These are phyloP conservation scores for Penstemon eatonii DNA, from an alignment of 257 asterid species.

Conservation along the genomic window DNA sequence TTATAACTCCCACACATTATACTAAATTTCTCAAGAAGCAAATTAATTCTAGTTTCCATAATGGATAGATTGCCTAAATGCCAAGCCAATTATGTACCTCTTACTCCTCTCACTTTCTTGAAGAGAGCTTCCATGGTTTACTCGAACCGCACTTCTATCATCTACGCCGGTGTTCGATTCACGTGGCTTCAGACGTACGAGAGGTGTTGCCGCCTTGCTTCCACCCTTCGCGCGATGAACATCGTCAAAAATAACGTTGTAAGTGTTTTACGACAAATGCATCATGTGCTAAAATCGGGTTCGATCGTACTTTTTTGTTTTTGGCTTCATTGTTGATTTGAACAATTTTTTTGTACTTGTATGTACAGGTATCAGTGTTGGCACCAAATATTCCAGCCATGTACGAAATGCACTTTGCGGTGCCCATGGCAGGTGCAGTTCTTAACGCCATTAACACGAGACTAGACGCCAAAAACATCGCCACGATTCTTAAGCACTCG, in stretches of 20 bases:
- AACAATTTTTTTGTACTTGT: background rate
- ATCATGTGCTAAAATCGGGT: background rate
- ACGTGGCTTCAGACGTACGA: conserved; percentile 71
- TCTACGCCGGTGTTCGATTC: conserved; percentile 50
- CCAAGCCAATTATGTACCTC: conserved; percentile 70
- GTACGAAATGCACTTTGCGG: conserved; percentile 91
- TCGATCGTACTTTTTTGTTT: too few species aligned
- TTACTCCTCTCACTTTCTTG: conserved; percentile 71
- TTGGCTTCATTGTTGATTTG: too few species aligned
- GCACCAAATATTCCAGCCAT: conserved; percentile 87
- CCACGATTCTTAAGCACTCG: conserved; percentile 66
- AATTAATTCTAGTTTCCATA: background rate
- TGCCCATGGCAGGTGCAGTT: conserved; percentile 96
- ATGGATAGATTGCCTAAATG: conserved; percentile 67
- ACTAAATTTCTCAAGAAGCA: background rate
- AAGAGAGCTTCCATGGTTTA: conserved; percentile 64
- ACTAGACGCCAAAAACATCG: conserved; percentile 58
- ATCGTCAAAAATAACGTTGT: conserved; percentile 62
- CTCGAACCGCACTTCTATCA: conserved; percentile 54
- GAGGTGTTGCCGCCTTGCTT: conserved; percentile 77
- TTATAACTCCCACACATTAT: too few species aligned
- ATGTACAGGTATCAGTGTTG: conserved; percentile 68
- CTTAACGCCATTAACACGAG: conserved; percentile 78
- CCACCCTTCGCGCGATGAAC: conserved; percentile 56
- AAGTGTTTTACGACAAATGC: conserved; percentile 27